Evolutionary conservation across 352 stramenopile genomes (phyloP), one percentile per base, ranked within the genome.

Genomic region (Elongisporangium prolatum): DNA sequence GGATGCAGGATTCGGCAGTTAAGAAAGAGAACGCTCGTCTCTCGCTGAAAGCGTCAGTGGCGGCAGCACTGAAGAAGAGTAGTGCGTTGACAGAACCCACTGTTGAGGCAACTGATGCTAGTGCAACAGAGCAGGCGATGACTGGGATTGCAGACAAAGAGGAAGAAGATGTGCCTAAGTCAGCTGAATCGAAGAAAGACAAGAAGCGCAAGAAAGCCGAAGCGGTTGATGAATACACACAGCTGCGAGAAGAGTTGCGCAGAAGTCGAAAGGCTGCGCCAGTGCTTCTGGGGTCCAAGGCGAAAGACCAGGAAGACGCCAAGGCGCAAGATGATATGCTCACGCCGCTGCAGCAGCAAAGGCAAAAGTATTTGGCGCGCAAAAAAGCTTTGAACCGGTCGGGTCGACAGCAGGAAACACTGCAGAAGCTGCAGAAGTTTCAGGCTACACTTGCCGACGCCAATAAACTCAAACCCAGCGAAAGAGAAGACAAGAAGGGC

Each of bases 331-430:
- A 87, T 49, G 76, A 93, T 37, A 88, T 91, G 74, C 62, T 93
- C 16, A 91, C 81, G 20, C 84, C 84, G 10, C 60, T 91, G 40
- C 84, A 93, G 54, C 77, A 90, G 49, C 79, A 89, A 47, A 78
- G 85, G 4, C 71, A 80, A 58, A 91, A 91, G 63, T 89, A 83
- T 49, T 50, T 90, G 34, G 71, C 84, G 60, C 61, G 74, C 21
- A 91, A 89, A 54, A 87, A 88, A 47, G 60, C 70, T 6, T 75
- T 50, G 4, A 88, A 61, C 16, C 76, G 80, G 8, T 80, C 68
- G 3, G 62, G 68, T 2, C 71, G 85, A 24, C 75, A 95, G 54
- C 67, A 81, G 55, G 80, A 91, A 3, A 95, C 85, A 38, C 67
- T 95, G 9, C 65, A 75, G 24, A 84, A 84, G 51, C 67, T 95